Percentiles rank a stretch among this genome's conserved stretches.
These are phyloP conservation scores for Alternaria postmessia DNA, from an alignment of 2,329 filamentous ascomycete species.

Conservation along the genomic window DNA sequence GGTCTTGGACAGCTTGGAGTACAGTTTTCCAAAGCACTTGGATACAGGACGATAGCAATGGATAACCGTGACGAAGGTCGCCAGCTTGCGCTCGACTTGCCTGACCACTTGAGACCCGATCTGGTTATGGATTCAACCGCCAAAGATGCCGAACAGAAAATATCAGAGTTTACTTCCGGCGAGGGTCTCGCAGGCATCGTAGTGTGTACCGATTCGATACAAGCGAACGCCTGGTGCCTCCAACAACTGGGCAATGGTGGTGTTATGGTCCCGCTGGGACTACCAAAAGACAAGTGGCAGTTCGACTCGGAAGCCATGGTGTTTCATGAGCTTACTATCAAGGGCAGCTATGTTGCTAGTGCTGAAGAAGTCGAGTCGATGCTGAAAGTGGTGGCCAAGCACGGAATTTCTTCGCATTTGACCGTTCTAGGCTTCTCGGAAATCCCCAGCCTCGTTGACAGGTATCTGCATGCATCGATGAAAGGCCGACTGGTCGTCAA, in stretches of 20 bases:
- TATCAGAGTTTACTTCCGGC: constrained; percentile 25
- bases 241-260: constrained; percentile 33
- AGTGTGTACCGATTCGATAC: constrained; percentile 36
- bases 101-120: constrained; percentile 28
- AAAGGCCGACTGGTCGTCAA: constrained; percentile 36
- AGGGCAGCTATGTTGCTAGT: constrained; percentile 37
- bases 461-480: constrained; percentile 29
- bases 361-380: constrained; percentile 35
- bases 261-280: constrained; percentile 34
- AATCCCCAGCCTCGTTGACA: constrained; percentile 30
- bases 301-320: constrained; percentile 38
- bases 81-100: constrained; percentile 27
- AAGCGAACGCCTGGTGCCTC: constrained; percentile 35
- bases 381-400: constrained; percentile 31
- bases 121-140: constrained; percentile 27
- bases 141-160: constrained; percentile 21
- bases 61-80: constrained; percentile 36
- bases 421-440: constrained; percentile 32
- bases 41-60: constrained; percentile 32
- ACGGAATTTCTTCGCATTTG: constrained; percentile 32
- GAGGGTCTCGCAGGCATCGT: constrained; percentile 38
- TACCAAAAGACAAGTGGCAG: constrained; percentile 36
- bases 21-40: constrained; percentile 67
- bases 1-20: constrained; percentile 79
- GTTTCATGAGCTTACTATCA: constrained; percentile 35